Evolutionary conservation across 1,284 basidiomycete species (phyloP).

Genomic region (Austroboletus niveus): DNA sequence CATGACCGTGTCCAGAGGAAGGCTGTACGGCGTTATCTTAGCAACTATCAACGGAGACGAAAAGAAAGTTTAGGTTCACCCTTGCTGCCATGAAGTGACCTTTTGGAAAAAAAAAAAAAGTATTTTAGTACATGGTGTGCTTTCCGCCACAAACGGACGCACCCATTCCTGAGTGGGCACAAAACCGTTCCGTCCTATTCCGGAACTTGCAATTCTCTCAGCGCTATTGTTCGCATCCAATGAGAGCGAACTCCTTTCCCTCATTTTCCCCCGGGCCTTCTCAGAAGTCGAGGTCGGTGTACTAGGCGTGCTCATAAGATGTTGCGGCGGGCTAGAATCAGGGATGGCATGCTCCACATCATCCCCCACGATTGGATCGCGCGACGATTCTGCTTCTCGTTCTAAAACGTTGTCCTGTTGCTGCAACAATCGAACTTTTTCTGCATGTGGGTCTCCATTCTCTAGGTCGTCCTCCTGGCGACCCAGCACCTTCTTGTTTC

Average conservation of each 20-base stretch:
- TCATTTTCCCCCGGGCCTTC: conserved; percentile 88
- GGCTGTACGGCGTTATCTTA: conserved; percentile 39
- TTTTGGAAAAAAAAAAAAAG: conserved; percentile 21
- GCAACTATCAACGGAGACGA: conserved; percentile 2
- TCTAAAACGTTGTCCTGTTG: conserved; percentile 36
- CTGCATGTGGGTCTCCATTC: conserved; percentile 41
- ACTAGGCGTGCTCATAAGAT: conserved; percentile 34
- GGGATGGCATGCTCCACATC: conserved; percentile 28
- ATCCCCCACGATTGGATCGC: conserved; percentile 19
- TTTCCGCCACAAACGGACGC: conserved; percentile 26
- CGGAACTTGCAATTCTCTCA: conserved; percentile 61
- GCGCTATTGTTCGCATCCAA: conserved; percentile 56
- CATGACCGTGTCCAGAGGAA: conserved; percentile 85
- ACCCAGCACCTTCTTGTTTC: conserved; percentile 33
- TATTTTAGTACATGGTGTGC: background rate
- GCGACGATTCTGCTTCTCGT: conserved; percentile 25
- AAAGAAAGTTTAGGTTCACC: conserved; percentile 43
- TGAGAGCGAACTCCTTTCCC: conserved; percentile 60
- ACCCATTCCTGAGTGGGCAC: conserved; percentile 95
- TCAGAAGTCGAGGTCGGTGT: conserved; percentile 53
- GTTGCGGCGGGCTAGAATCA: conserved; percentile 43
- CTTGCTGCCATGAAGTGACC: conserved; percentile 86
- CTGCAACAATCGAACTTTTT: conserved; percentile 62
- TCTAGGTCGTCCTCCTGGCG: conserved; percentile 27
- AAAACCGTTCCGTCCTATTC: conserved; percentile 84